Percentiles rank a stretch among this genome's conserved stretches.
These are phyloP conservation scores for Grosmannia huntii DNA, from an alignment of 2,329 filamentous ascomycete species.

Conservation along the genomic window DNA sequence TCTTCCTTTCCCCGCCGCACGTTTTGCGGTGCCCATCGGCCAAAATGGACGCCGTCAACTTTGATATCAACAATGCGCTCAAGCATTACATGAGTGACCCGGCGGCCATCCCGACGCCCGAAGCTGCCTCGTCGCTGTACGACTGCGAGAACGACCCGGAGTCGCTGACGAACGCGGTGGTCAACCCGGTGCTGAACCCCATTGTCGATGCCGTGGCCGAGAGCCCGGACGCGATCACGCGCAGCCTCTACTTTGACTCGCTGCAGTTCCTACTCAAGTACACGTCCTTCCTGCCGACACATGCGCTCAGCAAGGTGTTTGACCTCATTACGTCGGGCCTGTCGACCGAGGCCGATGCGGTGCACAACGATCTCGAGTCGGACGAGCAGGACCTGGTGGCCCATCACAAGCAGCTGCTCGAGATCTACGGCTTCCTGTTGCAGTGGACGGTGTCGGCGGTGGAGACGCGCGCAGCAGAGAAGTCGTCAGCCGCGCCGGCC, in stretches of 20 bases:
- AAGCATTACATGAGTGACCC: conserved; percentile 97
- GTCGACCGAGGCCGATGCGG: conserved; percentile 71
- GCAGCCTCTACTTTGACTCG: conserved; percentile 73
- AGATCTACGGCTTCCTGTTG: conserved; percentile 86
- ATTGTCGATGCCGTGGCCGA: conserved; percentile 89
- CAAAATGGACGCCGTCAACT: conserved; percentile 66
- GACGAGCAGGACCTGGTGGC: conserved; percentile 81
- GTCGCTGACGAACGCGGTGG: conserved; percentile 59
- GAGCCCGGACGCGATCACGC: conserved; percentile 76
- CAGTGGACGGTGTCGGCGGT: conserved; percentile 95
- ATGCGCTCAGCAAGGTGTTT: conserved; percentile 82
- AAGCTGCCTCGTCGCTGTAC: conserved; percentile 69
- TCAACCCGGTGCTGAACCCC: conserved; percentile 79
- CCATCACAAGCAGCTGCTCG: conserved; percentile 82
- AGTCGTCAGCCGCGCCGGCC: conserved; percentile 59
- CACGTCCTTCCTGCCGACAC: conserved; percentile 63
- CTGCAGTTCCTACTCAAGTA: conserved; percentile 94
- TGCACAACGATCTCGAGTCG: conserved; percentile 74
- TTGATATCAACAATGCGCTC: conserved; percentile 93
- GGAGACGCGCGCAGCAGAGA: conserved; percentile 86
- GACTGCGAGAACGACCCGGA: conserved; percentile 92
- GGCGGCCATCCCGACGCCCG: conserved; percentile 65
- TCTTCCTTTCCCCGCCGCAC: not conserved
- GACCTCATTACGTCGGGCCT: conserved; percentile 80
- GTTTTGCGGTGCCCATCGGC: conserved; percentile 12